A percentile compares a stretch with the other conserved stretches of the same genome.
These are phyloP conservation scores for Gossypium thurberi DNA, from an alignment of 345 rosid genomes.

Conservation along the genomic window DNA sequence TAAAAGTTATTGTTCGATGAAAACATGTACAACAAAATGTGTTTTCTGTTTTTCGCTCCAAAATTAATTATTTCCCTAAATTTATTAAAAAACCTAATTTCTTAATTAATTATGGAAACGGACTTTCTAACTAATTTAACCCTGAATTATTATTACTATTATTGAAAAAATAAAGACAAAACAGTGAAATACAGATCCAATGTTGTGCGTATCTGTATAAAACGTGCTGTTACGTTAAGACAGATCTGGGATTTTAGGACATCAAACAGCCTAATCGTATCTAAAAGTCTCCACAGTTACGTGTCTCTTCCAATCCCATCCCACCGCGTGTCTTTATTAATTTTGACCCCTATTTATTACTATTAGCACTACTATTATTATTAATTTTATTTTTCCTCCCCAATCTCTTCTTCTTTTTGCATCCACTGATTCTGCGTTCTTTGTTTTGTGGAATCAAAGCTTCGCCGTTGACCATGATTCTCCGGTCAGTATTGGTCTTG, in stretches of 20 bases:
- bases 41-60: accelerated
- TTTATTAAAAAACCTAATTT: no score
- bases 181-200: background rate
- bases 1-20: no score
- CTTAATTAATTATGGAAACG: no score
- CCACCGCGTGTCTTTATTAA: conserved; percentile 23
- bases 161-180: background rate
- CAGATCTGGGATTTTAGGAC: background rate
- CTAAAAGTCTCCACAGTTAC: conserved; percentile 6
- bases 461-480: conserved; percentile 24
- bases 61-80: no score
- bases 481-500: conserved; percentile 9
- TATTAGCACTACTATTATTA: background rate
- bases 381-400: background rate
- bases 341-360: background rate
- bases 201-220: background rate
- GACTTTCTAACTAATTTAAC: no score
- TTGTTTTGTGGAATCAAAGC: background rate
- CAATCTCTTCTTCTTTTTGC: background rate
- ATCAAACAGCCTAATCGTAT: background rate
- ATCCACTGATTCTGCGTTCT: conserved; percentile 3
- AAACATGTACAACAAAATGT: no score
- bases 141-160: no score
- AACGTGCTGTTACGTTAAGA: background rate
- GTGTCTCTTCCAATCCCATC: conserved; percentile 24